phyloP scores from a whole-genome alignment of 2,329 filamentous ascomycete genomes.

The Coniochaeta sp. region DNA sequence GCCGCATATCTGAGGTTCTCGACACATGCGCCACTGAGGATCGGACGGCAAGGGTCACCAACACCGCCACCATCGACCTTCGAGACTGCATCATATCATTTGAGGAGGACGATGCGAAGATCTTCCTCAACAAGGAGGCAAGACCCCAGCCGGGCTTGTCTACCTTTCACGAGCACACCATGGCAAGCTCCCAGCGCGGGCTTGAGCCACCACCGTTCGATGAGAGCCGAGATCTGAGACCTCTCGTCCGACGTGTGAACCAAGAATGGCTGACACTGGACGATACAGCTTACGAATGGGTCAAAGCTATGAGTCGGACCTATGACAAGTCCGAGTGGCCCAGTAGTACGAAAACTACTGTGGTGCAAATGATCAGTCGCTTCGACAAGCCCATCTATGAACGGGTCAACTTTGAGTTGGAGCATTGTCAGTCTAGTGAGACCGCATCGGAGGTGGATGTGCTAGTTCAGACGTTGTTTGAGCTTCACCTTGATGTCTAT shows the following conservation, averaged over 20 bases:
- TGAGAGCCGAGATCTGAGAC: constrained; percentile 42
- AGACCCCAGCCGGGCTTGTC: constrained; percentile 45
- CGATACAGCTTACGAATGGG: constrained; percentile 54
- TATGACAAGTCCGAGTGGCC: constrained; percentile 53
- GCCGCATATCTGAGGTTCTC: constrained; percentile 40
- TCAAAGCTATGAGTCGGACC: constrained; percentile 39
- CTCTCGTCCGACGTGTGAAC: constrained; percentile 44
- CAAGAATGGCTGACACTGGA: constrained; percentile 44
- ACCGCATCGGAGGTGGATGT: constrained; percentile 27
- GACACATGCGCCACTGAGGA: constrained; percentile 46
- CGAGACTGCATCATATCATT: constrained; percentile 41
- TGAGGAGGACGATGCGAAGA: constrained; percentile 44
- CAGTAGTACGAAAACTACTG: constrained; percentile 46
- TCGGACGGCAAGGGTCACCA: constrained; percentile 39
- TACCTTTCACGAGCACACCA: constrained; percentile 58
- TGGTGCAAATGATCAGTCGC: constrained; percentile 49
- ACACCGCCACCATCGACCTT: constrained; percentile 41
- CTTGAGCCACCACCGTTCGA: constrained; percentile 41
- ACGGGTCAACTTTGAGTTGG: constrained; percentile 33
- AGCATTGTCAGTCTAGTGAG: constrained; percentile 2
- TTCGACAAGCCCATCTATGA: constrained; percentile 46
- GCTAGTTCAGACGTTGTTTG: constrained; percentile 52
- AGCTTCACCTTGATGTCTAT: constrained; percentile 55
- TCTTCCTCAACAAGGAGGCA: constrained; percentile 47
- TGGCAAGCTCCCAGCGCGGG: constrained; percentile 44